phyloP scores from a whole-genome alignment of 148 eudicot species.

The Chenopodium formosanum region DNA sequence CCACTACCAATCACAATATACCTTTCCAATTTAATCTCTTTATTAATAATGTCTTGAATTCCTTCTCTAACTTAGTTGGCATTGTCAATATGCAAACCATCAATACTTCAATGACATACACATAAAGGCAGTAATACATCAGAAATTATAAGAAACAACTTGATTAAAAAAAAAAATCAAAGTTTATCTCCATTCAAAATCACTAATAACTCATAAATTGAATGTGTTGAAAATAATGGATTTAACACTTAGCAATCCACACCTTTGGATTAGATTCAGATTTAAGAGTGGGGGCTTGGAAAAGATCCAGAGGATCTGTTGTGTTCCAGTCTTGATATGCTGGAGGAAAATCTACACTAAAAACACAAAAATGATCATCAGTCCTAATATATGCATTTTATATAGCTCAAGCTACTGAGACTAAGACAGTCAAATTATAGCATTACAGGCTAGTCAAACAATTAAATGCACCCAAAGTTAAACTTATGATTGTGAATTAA shows the following conservation, averaged over 20 bases:
- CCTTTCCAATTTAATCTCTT: neutral
- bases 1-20: neutral
- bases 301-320: constrained; percentile 81
- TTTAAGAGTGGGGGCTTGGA: constrained; percentile 76
- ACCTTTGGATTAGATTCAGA: constrained; percentile 92
- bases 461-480: neutral
- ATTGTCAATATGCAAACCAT: neutral
- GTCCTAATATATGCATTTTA: constrained; percentile 10
- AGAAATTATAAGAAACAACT: neutral
- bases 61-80: neutral
- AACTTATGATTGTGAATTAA: no score
- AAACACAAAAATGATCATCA: constrained; percentile 32
- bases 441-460: constrained; percentile 1
- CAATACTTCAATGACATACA: neutral
- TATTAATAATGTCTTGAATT: neutral
- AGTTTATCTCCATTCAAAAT: neutral
- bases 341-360: constrained; percentile 90
- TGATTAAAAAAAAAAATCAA: neutral
- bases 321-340: constrained; percentile 77
- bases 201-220: neutral
- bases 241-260: neutral
- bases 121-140: neutral
- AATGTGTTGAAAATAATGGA: neutral
- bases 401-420: neutral
- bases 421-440: neutral